These are phyloP conservation scores for Plantago coronopus DNA, from an alignment of 305 asterid genomes.

Conservation along the genomic window DNA sequence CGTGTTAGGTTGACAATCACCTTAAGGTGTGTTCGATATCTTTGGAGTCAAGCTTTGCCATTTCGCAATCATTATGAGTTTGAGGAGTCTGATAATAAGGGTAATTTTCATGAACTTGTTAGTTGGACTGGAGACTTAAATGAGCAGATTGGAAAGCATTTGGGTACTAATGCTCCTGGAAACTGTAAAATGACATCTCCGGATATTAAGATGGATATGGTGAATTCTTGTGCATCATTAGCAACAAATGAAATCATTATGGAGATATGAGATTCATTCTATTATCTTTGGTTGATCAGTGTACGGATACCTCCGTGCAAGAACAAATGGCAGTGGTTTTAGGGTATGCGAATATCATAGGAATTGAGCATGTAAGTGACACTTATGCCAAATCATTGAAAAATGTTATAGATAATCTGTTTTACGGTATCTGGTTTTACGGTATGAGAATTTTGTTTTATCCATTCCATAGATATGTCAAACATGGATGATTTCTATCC, in stretches of 20 bases:
- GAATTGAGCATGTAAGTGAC: slow-evolving; percentile 1
- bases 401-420: neutral
- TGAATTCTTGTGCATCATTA: neutral
- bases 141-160: neutral
- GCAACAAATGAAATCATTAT: neutral
- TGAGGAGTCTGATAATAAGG: no score
- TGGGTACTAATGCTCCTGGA: neutral
- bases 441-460: no score
- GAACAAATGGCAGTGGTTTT: neutral
- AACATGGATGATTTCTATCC: no score
- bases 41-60: neutral
- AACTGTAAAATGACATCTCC: neutral
- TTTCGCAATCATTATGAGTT: neutral
- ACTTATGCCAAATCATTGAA: neutral
- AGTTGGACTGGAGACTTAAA: neutral
- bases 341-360: neutral
- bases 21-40: neutral
- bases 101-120: neutral
- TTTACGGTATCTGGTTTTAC: no score
- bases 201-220: neutral
- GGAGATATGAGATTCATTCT: neutral
- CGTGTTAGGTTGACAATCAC: neutral
- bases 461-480: no score
- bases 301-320: neutral
- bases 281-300: neutral